Conservation (phyloP, 441 rosid species). For the Adansonia rubrostipa region DNA sequence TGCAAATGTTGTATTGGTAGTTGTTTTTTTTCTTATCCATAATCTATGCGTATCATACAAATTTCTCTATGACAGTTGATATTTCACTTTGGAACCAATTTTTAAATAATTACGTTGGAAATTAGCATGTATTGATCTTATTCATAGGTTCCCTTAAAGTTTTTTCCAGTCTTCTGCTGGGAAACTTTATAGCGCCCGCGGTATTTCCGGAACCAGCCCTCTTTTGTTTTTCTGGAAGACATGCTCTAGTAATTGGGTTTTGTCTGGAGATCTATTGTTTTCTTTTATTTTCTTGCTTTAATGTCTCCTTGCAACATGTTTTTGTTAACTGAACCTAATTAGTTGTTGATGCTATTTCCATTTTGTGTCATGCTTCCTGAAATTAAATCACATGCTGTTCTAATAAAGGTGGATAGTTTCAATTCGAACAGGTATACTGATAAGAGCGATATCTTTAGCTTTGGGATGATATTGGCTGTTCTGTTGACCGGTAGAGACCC, state of each 20-base stretch:
- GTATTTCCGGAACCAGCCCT: not conserved
- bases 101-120: not conserved
- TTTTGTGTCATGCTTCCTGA: not conserved
- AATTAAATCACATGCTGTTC: conserved; percentile 9
- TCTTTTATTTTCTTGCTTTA: not conserved
- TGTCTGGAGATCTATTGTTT: not conserved
- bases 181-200: not conserved
- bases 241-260: not conserved
- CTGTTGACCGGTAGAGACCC: conserved; percentile 88
- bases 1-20: not conserved
- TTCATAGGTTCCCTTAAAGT: not conserved
- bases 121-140: not conserved
- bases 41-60: not conserved
- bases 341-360: not conserved
- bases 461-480: conserved; percentile 89
- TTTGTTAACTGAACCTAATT: conserved; percentile 2
- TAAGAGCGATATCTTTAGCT: conserved; percentile 92
- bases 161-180: not conserved
- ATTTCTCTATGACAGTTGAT: not conserved
- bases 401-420: conserved; percentile 24
- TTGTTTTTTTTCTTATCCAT: not conserved
- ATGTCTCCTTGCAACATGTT: not conserved
- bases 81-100: not conserved
- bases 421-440: conserved; percentile 67
- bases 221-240: not conserved